A percentile compares a stretch with the other conserved stretches of the same genome.
Conservation (phyloP, 108 stramenopile species). For the Thalassiosira profunda region DNA sequence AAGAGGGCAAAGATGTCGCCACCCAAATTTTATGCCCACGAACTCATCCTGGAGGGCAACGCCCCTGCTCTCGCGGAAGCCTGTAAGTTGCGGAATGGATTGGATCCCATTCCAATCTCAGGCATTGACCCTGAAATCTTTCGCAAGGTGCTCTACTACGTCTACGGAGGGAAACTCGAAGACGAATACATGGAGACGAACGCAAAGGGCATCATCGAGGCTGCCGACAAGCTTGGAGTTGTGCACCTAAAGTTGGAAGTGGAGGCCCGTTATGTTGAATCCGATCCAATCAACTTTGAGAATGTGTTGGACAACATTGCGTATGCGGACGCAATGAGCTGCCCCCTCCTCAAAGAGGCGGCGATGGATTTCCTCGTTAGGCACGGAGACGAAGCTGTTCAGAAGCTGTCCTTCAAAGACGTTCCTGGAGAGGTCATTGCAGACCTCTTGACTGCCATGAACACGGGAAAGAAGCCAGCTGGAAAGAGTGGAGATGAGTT, state of each 20-base stretch:
- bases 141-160: not conserved
- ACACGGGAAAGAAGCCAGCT: not conserved
- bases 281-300: not conserved
- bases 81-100: not conserved
- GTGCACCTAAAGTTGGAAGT: constrained; percentile 12
- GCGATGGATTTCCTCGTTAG: constrained; percentile 19
- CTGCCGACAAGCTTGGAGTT: constrained; percentile 26
- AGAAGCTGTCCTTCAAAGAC: not conserved
- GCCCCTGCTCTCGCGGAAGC: not conserved
- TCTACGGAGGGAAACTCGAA: not conserved
- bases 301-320: constrained; percentile 3
- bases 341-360: constrained; percentile 17
- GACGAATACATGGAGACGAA: not conserved
- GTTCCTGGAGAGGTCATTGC: not conserved
- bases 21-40: constrained; percentile 2
- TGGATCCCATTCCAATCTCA: constrained; percentile 1
- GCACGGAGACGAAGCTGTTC: not conserved
- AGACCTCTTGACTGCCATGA: not conserved
- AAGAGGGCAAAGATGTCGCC: not conserved
- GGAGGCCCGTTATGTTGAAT: constrained; percentile 9
- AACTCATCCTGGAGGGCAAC: not conserved
- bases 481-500: not conserved
- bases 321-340: constrained; percentile 6
- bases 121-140: not conserved
- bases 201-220: constrained; percentile 8